A percentile compares a stretch with the other conserved stretches of the same genome.
These are phyloP conservation scores for Aspergillus ibericus DNA, from an alignment of 2,329 filamentous ascomycete genomes.

Conservation along the genomic window DNA sequence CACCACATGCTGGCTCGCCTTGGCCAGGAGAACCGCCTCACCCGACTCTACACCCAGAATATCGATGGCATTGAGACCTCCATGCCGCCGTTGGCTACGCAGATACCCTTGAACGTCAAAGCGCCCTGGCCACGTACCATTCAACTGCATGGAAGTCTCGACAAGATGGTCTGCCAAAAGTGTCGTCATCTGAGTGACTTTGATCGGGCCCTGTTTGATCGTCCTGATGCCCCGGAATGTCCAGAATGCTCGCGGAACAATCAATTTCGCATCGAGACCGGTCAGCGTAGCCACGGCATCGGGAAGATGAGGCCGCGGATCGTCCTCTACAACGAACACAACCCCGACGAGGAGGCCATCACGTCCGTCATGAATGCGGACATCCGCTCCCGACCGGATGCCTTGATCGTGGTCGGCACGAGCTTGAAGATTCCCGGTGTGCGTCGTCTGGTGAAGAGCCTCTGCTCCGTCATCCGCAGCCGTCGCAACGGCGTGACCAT, in stretches of 20 bases:
- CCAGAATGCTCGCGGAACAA: constrained; percentile 72
- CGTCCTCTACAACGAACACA: constrained; percentile 95
- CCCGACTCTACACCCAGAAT: constrained; percentile 94
- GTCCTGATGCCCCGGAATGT: constrained; percentile 80
- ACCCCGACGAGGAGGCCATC: constrained; percentile 95
- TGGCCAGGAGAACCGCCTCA: constrained; percentile 78
- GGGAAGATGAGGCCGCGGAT: constrained; percentile 87
- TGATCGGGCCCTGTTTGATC: constrained; percentile 75
- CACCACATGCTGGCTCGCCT: constrained; percentile 92
- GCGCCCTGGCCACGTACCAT: constrained; percentile 92
- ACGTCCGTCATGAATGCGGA: constrained; percentile 86
- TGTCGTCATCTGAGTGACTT: constrained; percentile 77
- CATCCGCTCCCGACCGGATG: constrained; percentile 80
- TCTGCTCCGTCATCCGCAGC: constrained; percentile 82
- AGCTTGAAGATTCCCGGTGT: constrained; percentile 95
- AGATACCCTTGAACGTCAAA: constrained; percentile 77
- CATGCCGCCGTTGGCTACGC: constrained; percentile 75
- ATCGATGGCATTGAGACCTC: constrained; percentile 92
- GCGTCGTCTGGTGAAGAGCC: constrained; percentile 81
- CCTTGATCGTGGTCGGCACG: constrained; percentile 91
- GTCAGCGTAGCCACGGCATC: constrained; percentile 90
- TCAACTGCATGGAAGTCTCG: constrained; percentile 88
- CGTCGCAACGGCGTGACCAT: constrained; percentile 77
- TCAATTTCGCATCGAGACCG: constrained; percentile 70
- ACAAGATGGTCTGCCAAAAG: constrained; percentile 97